These are phyloP conservation scores for Emmonsiellopsis sp. DNA, from an alignment of 2,329 filamentous ascomycete genomes.

Conservation along the genomic window DNA sequence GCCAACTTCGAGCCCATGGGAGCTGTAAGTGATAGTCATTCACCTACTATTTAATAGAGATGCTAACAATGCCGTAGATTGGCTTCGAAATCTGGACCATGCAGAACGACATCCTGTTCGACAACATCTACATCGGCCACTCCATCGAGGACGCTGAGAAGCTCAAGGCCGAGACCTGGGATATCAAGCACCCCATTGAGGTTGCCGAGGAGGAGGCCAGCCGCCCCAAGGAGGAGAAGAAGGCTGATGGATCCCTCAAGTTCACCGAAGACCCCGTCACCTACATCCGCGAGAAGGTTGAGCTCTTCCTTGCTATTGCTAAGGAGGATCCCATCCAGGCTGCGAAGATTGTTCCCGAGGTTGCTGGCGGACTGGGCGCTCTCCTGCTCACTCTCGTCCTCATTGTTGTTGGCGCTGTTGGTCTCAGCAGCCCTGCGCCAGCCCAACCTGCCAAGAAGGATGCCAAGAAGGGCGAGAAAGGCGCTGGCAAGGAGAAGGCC, in stretches of 20 bases:
- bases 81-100: constrained; percentile 99
- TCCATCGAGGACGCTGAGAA: constrained; percentile 85
- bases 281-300: constrained; percentile 86
- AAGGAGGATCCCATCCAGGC: constrained; percentile 76
- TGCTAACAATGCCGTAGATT: constrained; percentile 49
- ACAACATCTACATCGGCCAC: constrained; percentile 99
- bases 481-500: constrained; percentile 53
- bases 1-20: constrained; percentile 97
- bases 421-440: constrained; percentile 52
- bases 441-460: constrained; percentile 63
- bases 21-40: constrained; percentile 56
- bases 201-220: constrained; percentile 67
- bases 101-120: constrained; percentile 97
- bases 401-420: constrained; percentile 58
- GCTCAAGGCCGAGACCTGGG: constrained; percentile 81
- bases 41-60: background rate
- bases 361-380: constrained; percentile 70
- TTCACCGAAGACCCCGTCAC: constrained; percentile 85
- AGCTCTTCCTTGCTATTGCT: constrained; percentile 79
- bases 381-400: constrained; percentile 61
- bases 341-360: constrained; percentile 82
- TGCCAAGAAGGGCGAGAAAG: constrained; percentile 64
- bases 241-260: constrained; percentile 63
- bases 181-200: constrained; percentile 78
- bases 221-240: constrained; percentile 65